Evolutionary conservation across 2,329 filamentous ascomycete genomes (phyloP).

Genomic region (Cladobotryum protrusum): DNA sequence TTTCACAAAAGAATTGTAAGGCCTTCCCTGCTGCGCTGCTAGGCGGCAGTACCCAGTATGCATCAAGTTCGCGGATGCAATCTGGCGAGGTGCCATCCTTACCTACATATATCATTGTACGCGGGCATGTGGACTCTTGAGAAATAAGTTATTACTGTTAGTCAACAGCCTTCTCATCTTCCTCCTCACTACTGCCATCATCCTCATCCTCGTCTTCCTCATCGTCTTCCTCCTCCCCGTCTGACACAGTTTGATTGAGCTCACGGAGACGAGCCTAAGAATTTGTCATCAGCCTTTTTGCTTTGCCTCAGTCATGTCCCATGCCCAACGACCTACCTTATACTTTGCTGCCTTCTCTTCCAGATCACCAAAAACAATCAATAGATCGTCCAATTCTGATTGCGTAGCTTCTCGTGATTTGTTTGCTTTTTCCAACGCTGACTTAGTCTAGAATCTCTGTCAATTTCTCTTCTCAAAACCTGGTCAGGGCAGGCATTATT

Average conservation of each 20-base stretch:
- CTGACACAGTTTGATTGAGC: conserved; percentile 66
- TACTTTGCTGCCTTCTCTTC: conserved; percentile 72
- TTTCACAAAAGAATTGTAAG: too few relatives aligned
- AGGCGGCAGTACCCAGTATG: too few relatives aligned
- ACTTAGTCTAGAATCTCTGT: conserved; percentile 22
- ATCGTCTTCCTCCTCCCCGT: conserved; percentile 35
- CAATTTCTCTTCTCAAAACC: background rate
- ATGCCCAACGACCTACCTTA: conserved; percentile 49
- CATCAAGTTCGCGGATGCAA: conserved; percentile 2
- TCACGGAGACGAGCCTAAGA: conserved; percentile 52
- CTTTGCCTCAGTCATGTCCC: too few relatives aligned
- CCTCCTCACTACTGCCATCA: conserved; percentile 38
- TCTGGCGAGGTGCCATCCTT: background rate
- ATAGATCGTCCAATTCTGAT: conserved; percentile 69
- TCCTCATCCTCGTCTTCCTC: conserved; percentile 62
- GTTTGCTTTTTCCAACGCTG: conserved; percentile 40
- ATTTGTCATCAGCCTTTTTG: background rate
- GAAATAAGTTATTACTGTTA: background rate
- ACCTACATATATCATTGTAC: background rate
- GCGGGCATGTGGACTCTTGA: background rate
- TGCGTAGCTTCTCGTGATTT: conserved; percentile 56
- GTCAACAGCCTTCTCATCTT: conserved; percentile 18
- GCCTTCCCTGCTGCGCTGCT: too few relatives aligned
- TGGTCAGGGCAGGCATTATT: conserved; percentile 2
- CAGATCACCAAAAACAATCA: conserved; percentile 74